Evolutionary conservation across 2,329 filamentous ascomycete genomes (phyloP).

Genomic region (Xylaria arbuscula): DNA sequence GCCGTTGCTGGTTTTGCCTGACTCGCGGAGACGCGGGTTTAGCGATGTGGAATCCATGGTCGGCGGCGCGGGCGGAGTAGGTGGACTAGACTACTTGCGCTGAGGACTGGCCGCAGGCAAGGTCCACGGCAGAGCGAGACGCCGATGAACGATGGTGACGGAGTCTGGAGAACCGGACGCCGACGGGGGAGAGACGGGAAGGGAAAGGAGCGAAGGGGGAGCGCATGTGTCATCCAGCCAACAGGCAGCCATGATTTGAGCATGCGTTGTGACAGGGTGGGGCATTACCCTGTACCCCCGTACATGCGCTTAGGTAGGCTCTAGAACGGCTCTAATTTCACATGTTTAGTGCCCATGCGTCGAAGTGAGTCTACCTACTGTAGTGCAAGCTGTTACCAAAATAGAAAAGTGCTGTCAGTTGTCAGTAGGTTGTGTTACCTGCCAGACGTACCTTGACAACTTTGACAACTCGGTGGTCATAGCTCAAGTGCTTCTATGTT

Average conservation of each 20-base stretch:
- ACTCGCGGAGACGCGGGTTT: conserved; percentile 47
- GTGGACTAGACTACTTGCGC: conserved; percentile 14
- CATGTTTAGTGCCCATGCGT: too few species aligned
- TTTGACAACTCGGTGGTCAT: too few species aligned
- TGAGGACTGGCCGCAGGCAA: conserved; percentile 18
- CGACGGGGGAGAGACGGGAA: conserved; percentile 22
- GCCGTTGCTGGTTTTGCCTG: conserved; percentile 39
- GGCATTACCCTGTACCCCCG: background rate
- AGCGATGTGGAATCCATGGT: conserved; percentile 48
- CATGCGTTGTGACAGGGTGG: background rate
- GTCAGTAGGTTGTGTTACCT: too few species aligned
- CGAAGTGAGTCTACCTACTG: too few species aligned
- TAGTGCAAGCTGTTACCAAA: too few species aligned
- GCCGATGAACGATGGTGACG: conserved; percentile 33
- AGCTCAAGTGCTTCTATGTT: too few species aligned
- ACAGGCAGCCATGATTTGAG: background rate
- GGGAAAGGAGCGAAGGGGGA: background rate
- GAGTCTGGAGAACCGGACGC: conserved; percentile 36
- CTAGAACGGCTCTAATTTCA: too few species aligned
- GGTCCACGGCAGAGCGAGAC: conserved; percentile 32
- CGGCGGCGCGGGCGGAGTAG: conserved; percentile 14
- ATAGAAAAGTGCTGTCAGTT: too few species aligned
- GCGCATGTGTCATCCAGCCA: background rate
- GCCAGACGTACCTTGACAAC: too few species aligned
- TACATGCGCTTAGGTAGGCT: too few species aligned